Percentiles rank a stretch among this genome's conserved stretches.
phyloP scores from a whole-genome alignment of 2,329 filamentous ascomycete genomes.

The Fonsecaea monophora region DNA sequence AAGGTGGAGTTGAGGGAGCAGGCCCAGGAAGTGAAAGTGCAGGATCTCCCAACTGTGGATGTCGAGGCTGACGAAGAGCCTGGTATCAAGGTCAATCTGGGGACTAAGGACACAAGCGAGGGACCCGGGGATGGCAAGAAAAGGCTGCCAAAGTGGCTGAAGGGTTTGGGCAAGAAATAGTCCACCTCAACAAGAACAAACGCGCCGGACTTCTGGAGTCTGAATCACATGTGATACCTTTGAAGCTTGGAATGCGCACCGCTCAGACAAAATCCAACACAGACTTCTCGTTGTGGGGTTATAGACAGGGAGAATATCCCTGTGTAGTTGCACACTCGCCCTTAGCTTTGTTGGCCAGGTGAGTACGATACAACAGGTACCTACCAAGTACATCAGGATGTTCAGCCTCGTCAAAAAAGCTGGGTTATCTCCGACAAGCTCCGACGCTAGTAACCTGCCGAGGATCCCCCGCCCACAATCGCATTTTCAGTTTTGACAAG shows the following conservation, averaged over 20 bases:
- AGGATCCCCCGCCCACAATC: conserved; percentile 22
- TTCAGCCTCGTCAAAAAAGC: neutral
- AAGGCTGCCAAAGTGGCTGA: conserved; percentile 73
- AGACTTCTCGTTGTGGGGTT: neutral
- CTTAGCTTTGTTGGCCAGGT: too few species aligned
- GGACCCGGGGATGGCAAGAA: conserved; percentile 46
- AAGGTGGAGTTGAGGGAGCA: conserved; percentile 65
- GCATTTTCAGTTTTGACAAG: conserved; percentile 18
- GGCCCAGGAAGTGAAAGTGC: conserved; percentile 72
- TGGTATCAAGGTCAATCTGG: conserved; percentile 40
- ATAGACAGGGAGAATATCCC: neutral
- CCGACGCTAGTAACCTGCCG: conserved; percentile 15
- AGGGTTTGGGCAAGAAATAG: conserved; percentile 74
- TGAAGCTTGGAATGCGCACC: neutral
- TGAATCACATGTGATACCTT: neutral
- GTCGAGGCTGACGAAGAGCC: conserved; percentile 48
- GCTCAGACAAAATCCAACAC: neutral
- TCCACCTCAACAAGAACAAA: neutral
- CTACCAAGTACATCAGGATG: too few species aligned
- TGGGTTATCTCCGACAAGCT: conserved; percentile 8
- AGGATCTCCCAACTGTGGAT: conserved; percentile 57
- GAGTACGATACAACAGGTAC: too few species aligned
- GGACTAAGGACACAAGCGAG: conserved; percentile 48
- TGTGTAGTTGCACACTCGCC: neutral
- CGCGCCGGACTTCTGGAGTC: neutral